Evolutionary conservation across 257 asterid genomes (phyloP).

Genomic region (Solanum microdontum): DNA sequence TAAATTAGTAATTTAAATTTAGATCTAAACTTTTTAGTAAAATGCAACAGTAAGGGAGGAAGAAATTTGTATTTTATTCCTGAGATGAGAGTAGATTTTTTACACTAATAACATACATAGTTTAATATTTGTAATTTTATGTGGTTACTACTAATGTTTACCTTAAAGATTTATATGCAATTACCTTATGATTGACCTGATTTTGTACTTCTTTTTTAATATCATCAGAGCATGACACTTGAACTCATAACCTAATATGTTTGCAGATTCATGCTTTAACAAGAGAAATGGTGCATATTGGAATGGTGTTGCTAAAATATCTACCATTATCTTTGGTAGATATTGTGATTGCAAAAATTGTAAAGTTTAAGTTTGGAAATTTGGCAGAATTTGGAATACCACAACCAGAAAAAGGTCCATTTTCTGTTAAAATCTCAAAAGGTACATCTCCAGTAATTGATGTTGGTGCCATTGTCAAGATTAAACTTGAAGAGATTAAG

Average conservation of each 20-base stretch:
- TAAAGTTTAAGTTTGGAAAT: slow-evolving; percentile 13
- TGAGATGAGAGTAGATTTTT: too few relatives aligned
- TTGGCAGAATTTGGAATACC: slow-evolving; percentile 19
- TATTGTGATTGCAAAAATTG: not conserved
- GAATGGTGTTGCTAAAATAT: slow-evolving; percentile 26
- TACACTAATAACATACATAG: too few relatives aligned
- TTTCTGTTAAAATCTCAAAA: slow-evolving; percentile 7
- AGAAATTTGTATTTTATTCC: too few relatives aligned
- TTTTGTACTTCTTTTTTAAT: too few relatives aligned
- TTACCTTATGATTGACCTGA: too few relatives aligned
- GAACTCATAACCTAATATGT: not conserved
- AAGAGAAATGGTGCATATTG: slow-evolving; percentile 22
- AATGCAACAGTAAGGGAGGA: too few relatives aligned
- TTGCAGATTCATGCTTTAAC: slow-evolving; percentile 32
- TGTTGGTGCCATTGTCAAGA: slow-evolving; percentile 4
- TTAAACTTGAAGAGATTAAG: slow-evolving; percentile 18
- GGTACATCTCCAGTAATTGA: slow-evolving; percentile 38
- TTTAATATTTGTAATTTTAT: too few relatives aligned
- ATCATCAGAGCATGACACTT: too few relatives aligned
- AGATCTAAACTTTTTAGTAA: too few relatives aligned
- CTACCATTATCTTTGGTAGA: slow-evolving; percentile 18
- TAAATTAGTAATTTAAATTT: too few relatives aligned
- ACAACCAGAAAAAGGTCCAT: slow-evolving; percentile 25
- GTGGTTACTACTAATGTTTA: too few relatives aligned
- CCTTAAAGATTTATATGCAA: too few relatives aligned